phyloP scores from a whole-genome alignment of 2,329 filamentous ascomycete species.

The Thermoascus crustaceus region DNA sequence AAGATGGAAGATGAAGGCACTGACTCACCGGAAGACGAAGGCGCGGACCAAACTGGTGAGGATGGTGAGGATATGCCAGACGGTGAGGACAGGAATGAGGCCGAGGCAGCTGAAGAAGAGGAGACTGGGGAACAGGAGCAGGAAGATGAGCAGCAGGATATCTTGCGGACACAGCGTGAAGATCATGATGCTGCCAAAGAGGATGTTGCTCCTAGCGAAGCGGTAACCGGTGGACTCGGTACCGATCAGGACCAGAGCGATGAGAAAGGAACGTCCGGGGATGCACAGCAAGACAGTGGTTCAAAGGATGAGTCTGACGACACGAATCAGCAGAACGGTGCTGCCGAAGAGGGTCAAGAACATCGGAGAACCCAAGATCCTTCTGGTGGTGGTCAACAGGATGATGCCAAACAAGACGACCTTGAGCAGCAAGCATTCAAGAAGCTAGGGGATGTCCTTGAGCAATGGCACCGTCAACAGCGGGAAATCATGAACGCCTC shows the following conservation, averaged over 20 bases:
- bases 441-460: conserved; percentile 85
- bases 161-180: conserved; percentile 39
- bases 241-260: conserved; percentile 34
- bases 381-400: conserved; percentile 26
- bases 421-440: conserved; percentile 68
- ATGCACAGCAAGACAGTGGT: conserved; percentile 35
- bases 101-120: conserved; percentile 39
- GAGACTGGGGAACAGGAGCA: conserved; percentile 33
- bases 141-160: conserved; percentile 46
- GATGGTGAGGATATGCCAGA: conserved; percentile 30
- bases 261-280: conserved; percentile 39
- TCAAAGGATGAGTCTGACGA: conserved; percentile 40
- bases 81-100: conserved; percentile 25
- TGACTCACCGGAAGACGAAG: conserved; percentile 23
- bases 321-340: conserved; percentile 37
- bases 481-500: conserved; percentile 64
- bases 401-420: conserved; percentile 28
- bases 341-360: conserved; percentile 34
- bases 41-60: conserved; percentile 25
- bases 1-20: conserved; percentile 23
- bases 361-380: conserved; percentile 28
- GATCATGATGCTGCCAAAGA: conserved; percentile 46
- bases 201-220: conserved; percentile 42
- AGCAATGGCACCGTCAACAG: conserved; percentile 86
- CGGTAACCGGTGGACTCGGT: conserved; percentile 30